Percentiles rank a stretch among this genome's conserved stretches.
Conservation (phyloP, 2,329 filamentous ascomycete genomes). For the Phaeosphaeria sp. region DNA sequence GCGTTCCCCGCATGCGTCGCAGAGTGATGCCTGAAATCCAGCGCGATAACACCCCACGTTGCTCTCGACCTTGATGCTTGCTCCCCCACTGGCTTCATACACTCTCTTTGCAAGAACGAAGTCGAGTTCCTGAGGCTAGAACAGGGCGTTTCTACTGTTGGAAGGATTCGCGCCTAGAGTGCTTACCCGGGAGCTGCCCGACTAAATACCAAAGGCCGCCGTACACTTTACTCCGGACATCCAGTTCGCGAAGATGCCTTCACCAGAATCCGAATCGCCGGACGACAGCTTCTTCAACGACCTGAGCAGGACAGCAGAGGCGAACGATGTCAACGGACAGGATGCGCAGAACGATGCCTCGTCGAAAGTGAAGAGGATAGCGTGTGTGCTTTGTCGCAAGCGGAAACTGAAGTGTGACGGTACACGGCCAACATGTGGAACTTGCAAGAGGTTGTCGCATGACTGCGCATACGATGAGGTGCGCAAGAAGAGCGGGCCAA, state of each 20-base stretch:
- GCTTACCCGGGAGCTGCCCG: conserved; percentile 9
- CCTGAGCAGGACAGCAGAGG: conserved; percentile 54
- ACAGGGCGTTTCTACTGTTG: not conserved
- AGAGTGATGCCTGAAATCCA: conserved; percentile 14
- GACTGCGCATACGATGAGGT: conserved; percentile 91
- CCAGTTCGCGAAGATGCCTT: conserved; percentile 33
- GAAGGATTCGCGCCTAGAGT: conserved; percentile 3
- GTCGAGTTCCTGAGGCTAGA: not conserved
- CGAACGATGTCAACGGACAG: conserved; percentile 49
- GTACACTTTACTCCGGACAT: not conserved
- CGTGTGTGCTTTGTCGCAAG: conserved; percentile 92
- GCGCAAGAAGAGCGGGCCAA: conserved; percentile 91
- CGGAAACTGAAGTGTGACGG: conserved; percentile 93
- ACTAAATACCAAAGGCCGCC: not conserved
- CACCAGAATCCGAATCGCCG: conserved; percentile 40
- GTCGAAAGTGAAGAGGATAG: conserved; percentile 77
- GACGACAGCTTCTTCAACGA: conserved; percentile 65
- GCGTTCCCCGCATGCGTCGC: conserved; percentile 5
- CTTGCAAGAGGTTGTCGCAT: conserved; percentile 85
- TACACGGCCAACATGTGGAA: conserved; percentile 82
- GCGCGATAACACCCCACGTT: conserved; percentile 1
- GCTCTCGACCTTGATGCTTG: not conserved
- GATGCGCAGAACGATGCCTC: conserved; percentile 54
- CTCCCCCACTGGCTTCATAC: not conserved
- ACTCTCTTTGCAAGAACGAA: not conserved